Base-by-base conservation (phyloP, 208 protist species). In the Wallacemonas rigidus region DNA sequence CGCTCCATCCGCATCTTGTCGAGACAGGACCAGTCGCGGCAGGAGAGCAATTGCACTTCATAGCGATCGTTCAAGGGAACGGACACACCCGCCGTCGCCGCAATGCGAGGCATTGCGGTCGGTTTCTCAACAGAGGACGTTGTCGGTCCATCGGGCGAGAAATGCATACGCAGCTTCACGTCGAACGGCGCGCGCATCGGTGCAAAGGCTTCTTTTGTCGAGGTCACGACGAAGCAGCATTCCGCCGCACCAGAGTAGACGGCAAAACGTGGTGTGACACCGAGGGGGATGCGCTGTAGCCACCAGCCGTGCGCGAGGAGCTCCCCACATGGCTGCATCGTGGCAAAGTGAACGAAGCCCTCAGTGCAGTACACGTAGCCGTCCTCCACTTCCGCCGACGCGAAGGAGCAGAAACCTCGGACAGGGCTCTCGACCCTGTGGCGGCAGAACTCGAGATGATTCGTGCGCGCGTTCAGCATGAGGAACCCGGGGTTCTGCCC, bases 301-400 rank as follows among this genome's bases (percentile, higher is more conserved):
- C 85, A 88, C 90, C 92, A 96, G n/a, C 84, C 83, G 39, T 80
- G 36, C 6, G 71, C 71, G 35, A 77, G 71, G 5, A 74, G 71
- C 71, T 82, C 62, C 35, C 83, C 87, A 64, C 88, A 88, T 2
- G 75, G 75, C 55, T 92, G 71, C 79, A 91, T 86, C 36, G 81
- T 80, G 26, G 90, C 86, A 69, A 97, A 94, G 65, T 91, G 76
- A 38, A 94, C 89, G 70, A 85, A 88, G 26, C 92, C 90, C 57
- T 94, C 90, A 41, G 75, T 75, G 67, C 92, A 97, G 80, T 89
- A 95, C 56, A 94, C 83, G 65, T 87, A 95, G 35, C 89, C 90
- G 41, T 63, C 77, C 8, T 72, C 67, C 7, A 86, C 64, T 53
- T 90, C 77, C 2, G 68, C 80, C 35, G 81, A 88, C 57, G 69